A percentile compares a stretch with the other conserved stretches of the same genome.
phyloP scores from a whole-genome alignment of 139 green algal genomes.

The Chlorella sp. region DNA sequence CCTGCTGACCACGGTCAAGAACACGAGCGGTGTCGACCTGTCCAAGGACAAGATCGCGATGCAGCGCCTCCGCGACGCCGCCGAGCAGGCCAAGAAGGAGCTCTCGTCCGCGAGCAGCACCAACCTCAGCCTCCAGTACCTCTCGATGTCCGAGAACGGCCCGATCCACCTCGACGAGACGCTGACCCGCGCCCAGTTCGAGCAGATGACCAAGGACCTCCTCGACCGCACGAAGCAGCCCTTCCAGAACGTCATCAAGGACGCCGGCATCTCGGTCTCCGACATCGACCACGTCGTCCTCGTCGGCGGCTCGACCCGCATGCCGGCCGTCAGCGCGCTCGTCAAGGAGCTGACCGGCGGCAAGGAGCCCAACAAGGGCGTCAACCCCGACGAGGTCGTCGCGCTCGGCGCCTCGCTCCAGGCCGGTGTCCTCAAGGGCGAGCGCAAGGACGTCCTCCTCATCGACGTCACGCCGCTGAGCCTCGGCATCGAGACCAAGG shows the following conservation, averaged over 20 bases:
- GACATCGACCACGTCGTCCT: constrained; percentile 93
- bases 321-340: constrained; percentile 94
- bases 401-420: constrained; percentile 93
- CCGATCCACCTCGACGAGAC: constrained; percentile 94
- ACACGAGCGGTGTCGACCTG: constrained; percentile 70
- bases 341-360: constrained; percentile 63
- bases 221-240: too few species aligned
- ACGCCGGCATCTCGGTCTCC: too few species aligned
- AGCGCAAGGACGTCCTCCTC: constrained; percentile 93
- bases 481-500: constrained; percentile 86
- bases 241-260: too few species aligned
- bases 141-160: constrained; percentile 90
- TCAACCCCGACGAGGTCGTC: constrained; percentile 98
- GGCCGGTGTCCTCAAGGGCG: constrained; percentile 76
- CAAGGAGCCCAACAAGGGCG: constrained; percentile 96
- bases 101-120: constrained; percentile 52
- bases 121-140: constrained; percentile 90
- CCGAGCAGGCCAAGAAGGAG: constrained; percentile 92
- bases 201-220: constrained; percentile 96
- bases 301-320: constrained; percentile 91
- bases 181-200: constrained; percentile 93
- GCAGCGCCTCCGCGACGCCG: constrained; percentile 73
- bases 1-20: constrained; percentile 71
- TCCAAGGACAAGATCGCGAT: constrained; percentile 67
- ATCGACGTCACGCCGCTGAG: constrained; percentile 90